These are phyloP conservation scores for Hanseniaspora thailandica DNA, from an alignment of 805 yeast species.

Conservation along the genomic window DNA sequence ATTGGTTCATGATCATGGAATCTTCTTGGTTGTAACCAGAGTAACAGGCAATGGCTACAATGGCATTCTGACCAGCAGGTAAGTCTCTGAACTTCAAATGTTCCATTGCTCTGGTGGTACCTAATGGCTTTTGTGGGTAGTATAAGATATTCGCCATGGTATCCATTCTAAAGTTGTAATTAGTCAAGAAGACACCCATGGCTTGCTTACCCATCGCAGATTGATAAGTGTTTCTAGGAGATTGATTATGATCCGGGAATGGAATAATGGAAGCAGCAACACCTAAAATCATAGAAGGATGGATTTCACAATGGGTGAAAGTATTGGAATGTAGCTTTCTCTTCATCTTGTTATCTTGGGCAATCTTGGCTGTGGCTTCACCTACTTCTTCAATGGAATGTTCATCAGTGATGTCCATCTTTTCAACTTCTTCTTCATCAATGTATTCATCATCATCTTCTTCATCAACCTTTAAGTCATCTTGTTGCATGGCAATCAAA, in stretches of 20 bases:
- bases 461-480: conserved; percentile 68
- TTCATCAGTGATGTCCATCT: conserved; percentile 30
- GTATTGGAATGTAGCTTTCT: conserved; percentile 62
- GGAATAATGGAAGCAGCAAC: conserved; percentile 98
- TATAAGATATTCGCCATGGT: conserved; percentile 97
- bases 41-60: conserved; percentile 96
- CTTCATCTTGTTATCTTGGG: conserved; percentile 66
- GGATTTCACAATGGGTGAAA: conserved; percentile 97
- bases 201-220: conserved; percentile 99
- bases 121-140: conserved; percentile 96
- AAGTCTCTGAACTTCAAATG: conserved; percentile 90
- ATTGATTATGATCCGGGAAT: conserved; percentile 98
- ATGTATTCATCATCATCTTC: conserved; percentile 29
- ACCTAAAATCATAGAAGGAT: conserved; percentile 97
- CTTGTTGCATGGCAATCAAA: conserved; percentile 98
- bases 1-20: conserved; percentile 99
- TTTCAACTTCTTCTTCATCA: conserved; percentile 3
- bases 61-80: conserved; percentile 98
- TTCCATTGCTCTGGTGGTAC: conserved; percentile 97
- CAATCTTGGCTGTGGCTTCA: conserved; percentile 38
- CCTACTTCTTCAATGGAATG: conserved; percentile 27
- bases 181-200: conserved; percentile 96
- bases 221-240: conserved; percentile 98
- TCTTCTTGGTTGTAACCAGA: conserved; percentile 99
- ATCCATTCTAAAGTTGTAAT: conserved; percentile 94